A percentile compares a stretch with the other conserved stretches of the same genome.
Conservation (phyloP, 768 basidiomycete genomes). For the Phylloporus arenicola region DNA sequence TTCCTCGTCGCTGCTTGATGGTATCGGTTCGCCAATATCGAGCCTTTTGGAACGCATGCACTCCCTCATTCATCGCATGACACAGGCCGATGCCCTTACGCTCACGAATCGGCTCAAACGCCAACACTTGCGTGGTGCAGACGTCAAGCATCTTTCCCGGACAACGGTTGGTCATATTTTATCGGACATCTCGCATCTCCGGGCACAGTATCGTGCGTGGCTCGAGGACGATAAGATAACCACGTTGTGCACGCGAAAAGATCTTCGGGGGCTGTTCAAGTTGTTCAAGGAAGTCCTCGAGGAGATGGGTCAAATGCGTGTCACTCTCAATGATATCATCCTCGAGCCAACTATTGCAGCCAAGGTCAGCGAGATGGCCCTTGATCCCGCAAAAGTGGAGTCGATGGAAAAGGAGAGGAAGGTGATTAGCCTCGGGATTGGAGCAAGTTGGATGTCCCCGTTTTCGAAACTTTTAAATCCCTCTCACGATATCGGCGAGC, state of each 20-base stretch:
- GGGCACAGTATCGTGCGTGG: slow-evolving; percentile 64
- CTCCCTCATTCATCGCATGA: slow-evolving; percentile 57
- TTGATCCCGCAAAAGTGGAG: slow-evolving; percentile 54
- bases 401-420: slow-evolving; percentile 31
- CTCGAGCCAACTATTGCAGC: slow-evolving; percentile 77
- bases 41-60: slow-evolving; percentile 58
- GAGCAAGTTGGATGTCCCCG: slow-evolving; percentile 76
- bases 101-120: slow-evolving; percentile 87
- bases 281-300: slow-evolving; percentile 79
- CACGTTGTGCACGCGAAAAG: slow-evolving; percentile 63
- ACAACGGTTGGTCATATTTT: slow-evolving; percentile 73
- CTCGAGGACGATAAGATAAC: slow-evolving; percentile 71
- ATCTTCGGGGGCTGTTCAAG: slow-evolving; percentile 77
- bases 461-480: slow-evolving; percentile 74
- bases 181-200: slow-evolving; percentile 62
- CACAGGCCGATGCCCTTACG: slow-evolving; percentile 78
- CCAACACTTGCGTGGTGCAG: slow-evolving; percentile 80
- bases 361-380: slow-evolving; percentile 64
- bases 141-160: slow-evolving; percentile 81
- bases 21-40: slow-evolving; percentile 44
- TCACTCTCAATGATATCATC: slow-evolving; percentile 82
- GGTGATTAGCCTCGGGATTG: slow-evolving; percentile 29
- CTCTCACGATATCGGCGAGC: slow-evolving; percentile 13
- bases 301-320: slow-evolving; percentile 78
- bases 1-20: slow-evolving; percentile 64